Evolutionary conservation across 768 basidiomycete species (phyloP).

Genomic region (Leccinum obscurum): DNA sequence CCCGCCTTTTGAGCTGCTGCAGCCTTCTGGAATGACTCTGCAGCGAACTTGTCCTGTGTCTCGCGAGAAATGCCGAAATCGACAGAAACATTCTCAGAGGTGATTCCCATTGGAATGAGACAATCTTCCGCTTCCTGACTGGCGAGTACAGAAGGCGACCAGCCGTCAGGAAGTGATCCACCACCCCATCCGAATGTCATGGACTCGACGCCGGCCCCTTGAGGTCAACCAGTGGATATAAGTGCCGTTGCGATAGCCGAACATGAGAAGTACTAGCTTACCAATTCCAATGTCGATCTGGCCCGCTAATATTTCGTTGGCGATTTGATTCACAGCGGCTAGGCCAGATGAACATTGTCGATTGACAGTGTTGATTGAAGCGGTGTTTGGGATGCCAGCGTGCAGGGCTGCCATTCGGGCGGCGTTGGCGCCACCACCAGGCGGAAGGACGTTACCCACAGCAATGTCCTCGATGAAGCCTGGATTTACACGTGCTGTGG

Average conservation of each 20-base stretch:
- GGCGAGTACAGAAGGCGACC: constrained; percentile 63
- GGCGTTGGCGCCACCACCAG: constrained; percentile 76
- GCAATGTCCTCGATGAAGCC: constrained; percentile 79
- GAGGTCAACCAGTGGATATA: constrained; percentile 4
- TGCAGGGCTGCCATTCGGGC: constrained; percentile 88
- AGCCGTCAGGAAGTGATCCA: constrained; percentile 52
- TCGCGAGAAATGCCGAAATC: constrained; percentile 74
- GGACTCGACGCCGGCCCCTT: constrained; percentile 85
- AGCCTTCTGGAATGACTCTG: constrained; percentile 82
- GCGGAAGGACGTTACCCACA: constrained; percentile 87
- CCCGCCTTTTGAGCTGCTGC: constrained; percentile 77
- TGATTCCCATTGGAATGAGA: constrained; percentile 87
- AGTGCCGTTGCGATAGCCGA: neutral
- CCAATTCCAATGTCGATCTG: constrained; percentile 92
- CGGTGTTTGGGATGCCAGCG: constrained; percentile 79
- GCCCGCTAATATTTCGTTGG: constrained; percentile 72
- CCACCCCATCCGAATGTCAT: constrained; percentile 82
- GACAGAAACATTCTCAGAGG: constrained; percentile 88
- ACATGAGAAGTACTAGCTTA: constrained; percentile 33
- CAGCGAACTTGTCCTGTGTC: constrained; percentile 84
- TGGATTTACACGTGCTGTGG: constrained; percentile 70
- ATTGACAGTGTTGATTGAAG: constrained; percentile 81
- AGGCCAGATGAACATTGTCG: constrained; percentile 90
- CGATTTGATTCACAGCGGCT: constrained; percentile 78
- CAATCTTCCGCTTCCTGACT: constrained; percentile 78